Evolutionary conservation across 345 rosid genomes (phyloP), one percentile per base, ranked within the genome.

Genomic region (Lepidium didymum): DNA sequence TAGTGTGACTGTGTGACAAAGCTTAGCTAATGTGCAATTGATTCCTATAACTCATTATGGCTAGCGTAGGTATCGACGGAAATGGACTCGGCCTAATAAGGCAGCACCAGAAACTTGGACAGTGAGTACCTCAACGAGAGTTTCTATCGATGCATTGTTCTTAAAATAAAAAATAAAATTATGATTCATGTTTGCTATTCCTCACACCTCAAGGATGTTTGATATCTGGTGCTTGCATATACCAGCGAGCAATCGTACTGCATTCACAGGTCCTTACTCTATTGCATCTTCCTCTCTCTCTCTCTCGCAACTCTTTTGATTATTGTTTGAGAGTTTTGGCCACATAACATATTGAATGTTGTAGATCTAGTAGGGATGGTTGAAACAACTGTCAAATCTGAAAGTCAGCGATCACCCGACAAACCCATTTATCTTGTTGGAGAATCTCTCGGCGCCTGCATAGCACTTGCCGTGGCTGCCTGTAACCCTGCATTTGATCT

Each of bases 351-450:
- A 3, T 37, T 45, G 6, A 33, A 31, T 79, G 67, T 41, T 56
- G 67, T 78, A 91, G 97, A 81, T 51, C 83, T 91, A 8, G 86
- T 85, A 63, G 77, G 62, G 68, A 56, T 88, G 77, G 80, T 85
- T 51, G 90, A 87, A 76, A 62, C 42, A 45, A 79, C 81, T 27
- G 82, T 84, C 33, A 78, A 56, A 73, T 68, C 82, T 40, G 84
- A 84, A 70, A 68, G 34, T 59, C 10, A 45, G 16, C 37, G 40
- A 16, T 78, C 75, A 11, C 90, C 87, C 10, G 73, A 69, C 11
- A 72, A 83, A 67, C 97, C 97, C 38, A 85, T 91, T 38, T 88
- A 87, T 80, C 80, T 91, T 56, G 84, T 85, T 53, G 97, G 96
- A 43, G 96, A 91, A 67, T 87, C 93, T 56, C 75, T 91, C 58